Conservation (phyloP, 345 rosid genomes). For the Cardiospermum halicacabum region DNA sequence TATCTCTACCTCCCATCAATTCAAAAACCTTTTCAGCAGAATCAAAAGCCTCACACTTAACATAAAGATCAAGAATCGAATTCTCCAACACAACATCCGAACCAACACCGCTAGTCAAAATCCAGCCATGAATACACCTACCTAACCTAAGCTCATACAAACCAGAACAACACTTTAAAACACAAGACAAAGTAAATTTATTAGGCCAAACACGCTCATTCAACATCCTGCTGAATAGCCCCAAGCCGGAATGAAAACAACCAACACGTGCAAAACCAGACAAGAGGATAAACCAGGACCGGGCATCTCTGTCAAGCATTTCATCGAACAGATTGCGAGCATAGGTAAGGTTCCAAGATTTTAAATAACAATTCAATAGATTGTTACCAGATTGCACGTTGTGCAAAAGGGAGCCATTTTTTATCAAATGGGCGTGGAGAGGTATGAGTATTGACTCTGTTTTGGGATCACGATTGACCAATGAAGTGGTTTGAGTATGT, state of each 20-base stretch:
- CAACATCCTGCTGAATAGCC: slow-evolving; percentile 35
- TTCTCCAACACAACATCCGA: slow-evolving; percentile 39
- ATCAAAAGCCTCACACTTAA: slow-evolving; percentile 34
- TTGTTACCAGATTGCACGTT: slow-evolving; percentile 12
- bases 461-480: not conserved
- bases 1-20: slow-evolving; percentile 30
- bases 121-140: slow-evolving; percentile 52
- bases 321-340: slow-evolving; percentile 31
- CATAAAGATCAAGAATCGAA: slow-evolving; percentile 44
- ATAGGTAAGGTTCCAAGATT: slow-evolving; percentile 11
- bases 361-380: slow-evolving; percentile 4
- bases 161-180: slow-evolving; percentile 45
- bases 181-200: slow-evolving; percentile 41
- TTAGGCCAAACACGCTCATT: slow-evolving; percentile 34
- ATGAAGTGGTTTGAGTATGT: not conserved
- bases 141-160: slow-evolving; percentile 30
- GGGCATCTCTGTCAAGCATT: slow-evolving; percentile 28
- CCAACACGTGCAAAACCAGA: slow-evolving; percentile 33
- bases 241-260: slow-evolving; percentile 18
- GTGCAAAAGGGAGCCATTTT: slow-evolving; percentile 25
- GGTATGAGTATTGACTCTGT: not conserved
- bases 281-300: slow-evolving; percentile 41
- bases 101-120: slow-evolving; percentile 27
- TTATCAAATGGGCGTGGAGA: slow-evolving; percentile 27
- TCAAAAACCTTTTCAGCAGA: slow-evolving; percentile 32